These are phyloP conservation scores for Picochlorum sp. DNA, from an alignment of 139 green algal genomes.

Conservation along the genomic window DNA sequence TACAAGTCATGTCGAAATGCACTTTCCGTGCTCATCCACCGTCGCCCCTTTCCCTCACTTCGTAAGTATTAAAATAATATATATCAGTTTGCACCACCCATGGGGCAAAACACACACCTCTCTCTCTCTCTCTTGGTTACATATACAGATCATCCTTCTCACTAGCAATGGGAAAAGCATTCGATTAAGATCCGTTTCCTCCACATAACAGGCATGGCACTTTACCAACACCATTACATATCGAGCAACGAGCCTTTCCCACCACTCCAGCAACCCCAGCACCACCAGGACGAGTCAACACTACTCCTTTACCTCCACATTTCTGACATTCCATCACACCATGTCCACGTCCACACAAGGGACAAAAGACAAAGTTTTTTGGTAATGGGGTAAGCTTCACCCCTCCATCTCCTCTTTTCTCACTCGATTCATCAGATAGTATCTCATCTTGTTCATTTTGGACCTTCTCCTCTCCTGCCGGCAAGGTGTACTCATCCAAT, in stretches of 20 bases:
- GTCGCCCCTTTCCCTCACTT: too few species aligned
- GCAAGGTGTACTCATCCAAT: too few species aligned
- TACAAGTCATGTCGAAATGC: too few species aligned
- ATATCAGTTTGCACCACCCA: too few species aligned
- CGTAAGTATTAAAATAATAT: too few species aligned
- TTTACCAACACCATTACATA: slow-evolving; percentile 4
- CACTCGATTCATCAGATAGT: background rate
- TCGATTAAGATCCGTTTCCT: slow-evolving; percentile 1
- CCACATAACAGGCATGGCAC: slow-evolving; percentile 11
- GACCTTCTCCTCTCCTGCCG: too few species aligned
- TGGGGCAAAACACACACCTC: too few species aligned
- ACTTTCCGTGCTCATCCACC: too few species aligned
- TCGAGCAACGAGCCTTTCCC: background rate
- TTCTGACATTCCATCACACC: background rate
- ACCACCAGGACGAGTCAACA: background rate
- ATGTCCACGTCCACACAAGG: background rate
- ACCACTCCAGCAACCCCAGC: background rate
- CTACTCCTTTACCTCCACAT: background rate
- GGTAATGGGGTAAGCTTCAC: background rate
- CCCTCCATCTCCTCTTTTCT: background rate
- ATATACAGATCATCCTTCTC: too few species aligned
- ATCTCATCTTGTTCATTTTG: too few species aligned
- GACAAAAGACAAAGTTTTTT: background rate
- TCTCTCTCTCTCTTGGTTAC: too few species aligned
- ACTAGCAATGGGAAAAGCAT: too few species aligned